Conservation (phyloP, 352 stramenopile genomes). For the Phytophthora idaei region DNA sequence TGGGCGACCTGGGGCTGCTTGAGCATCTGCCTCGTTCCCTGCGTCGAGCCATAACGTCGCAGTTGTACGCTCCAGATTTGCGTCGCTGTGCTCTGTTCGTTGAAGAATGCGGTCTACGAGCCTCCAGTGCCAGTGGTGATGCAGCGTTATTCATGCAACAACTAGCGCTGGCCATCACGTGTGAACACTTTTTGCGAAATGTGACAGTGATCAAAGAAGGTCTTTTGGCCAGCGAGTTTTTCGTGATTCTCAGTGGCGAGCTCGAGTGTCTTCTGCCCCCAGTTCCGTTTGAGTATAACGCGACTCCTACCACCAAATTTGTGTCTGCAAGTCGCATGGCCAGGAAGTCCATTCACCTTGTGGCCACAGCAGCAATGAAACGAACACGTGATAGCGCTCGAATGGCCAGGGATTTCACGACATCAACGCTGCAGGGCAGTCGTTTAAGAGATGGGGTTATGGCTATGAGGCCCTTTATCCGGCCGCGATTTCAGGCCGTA, state of each 20-base stretch:
- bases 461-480: slow-evolving; percentile 5
- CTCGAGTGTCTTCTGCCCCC: slow-evolving; percentile 57
- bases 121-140: slow-evolving; percentile 17
- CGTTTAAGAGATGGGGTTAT: slow-evolving; percentile 10
- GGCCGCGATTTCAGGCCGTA: slow-evolving; percentile 7
- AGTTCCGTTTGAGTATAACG: slow-evolving; percentile 10
- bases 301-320: slow-evolving; percentile 1
- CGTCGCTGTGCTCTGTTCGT: slow-evolving; percentile 39
- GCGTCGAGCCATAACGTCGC: slow-evolving; percentile 32
- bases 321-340: slow-evolving; percentile 10
- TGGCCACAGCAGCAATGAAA: slow-evolving; percentile 23
- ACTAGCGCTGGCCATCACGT: slow-evolving; percentile 39
- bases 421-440: slow-evolving; percentile 16
- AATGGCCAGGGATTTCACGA: slow-evolving; percentile 21
- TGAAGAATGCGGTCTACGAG: slow-evolving; percentile 7
- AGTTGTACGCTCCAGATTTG: slow-evolving; percentile 50
- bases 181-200: slow-evolving; percentile 66
- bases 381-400: slow-evolving; percentile 27
- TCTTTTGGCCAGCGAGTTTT: slow-evolving; percentile 58
- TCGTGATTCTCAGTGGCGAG: slow-evolving; percentile 65
- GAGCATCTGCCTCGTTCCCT: slow-evolving; percentile 55
- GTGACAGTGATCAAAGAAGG: slow-evolving; percentile 64
- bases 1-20: slow-evolving; percentile 57
- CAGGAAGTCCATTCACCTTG: slow-evolving; percentile 27
- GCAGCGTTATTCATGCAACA: slow-evolving; percentile 42